Conservation (phyloP, 345 rosid species). For the Citrus reticulata region DNA sequence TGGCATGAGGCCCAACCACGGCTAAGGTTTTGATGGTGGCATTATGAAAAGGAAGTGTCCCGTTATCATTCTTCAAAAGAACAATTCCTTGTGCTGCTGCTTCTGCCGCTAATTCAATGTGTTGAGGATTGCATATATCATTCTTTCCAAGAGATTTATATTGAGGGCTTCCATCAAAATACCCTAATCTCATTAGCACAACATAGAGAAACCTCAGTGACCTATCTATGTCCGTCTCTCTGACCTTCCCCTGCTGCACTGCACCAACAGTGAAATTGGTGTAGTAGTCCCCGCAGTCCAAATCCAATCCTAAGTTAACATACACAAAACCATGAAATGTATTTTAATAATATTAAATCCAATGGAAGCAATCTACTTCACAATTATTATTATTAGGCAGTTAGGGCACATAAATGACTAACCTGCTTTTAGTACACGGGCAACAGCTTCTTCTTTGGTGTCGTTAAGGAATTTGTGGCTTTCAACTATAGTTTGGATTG, state of each 20-base stretch:
- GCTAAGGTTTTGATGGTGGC: constrained; percentile 26
- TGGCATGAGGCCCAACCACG: constrained; percentile 48
- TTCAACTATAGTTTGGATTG: constrained; percentile 43
- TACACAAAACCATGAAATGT: no score
- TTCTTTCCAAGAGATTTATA: constrained; percentile 29
- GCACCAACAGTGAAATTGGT: constrained; percentile 27
- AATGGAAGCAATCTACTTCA: no score
- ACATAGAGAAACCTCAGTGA: constrained; percentile 28
- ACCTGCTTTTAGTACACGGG: constrained; percentile 52
- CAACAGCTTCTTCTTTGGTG: constrained; percentile 53
- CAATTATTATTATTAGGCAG: no score
- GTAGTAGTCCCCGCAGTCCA: constrained; percentile 60
- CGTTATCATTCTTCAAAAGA: constrained; percentile 43
- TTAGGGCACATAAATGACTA: no score
- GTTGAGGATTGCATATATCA: constrained; percentile 29
- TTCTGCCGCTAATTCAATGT: constrained; percentile 41
- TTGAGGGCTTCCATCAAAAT: constrained; percentile 46
- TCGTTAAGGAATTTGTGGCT: constrained; percentile 37
- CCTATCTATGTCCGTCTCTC: constrained; percentile 28
- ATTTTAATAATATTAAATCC: no score
- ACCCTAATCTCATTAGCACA: constrained; percentile 64
- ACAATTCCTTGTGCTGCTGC: constrained; percentile 59
- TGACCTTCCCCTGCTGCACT: constrained; percentile 35
- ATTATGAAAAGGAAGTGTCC: constrained; percentile 28
- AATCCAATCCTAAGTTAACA: constrained; percentile 39